Conservation (phyloP, 2,329 filamentous ascomycete genomes). For the Xylaria sp. region DNA sequence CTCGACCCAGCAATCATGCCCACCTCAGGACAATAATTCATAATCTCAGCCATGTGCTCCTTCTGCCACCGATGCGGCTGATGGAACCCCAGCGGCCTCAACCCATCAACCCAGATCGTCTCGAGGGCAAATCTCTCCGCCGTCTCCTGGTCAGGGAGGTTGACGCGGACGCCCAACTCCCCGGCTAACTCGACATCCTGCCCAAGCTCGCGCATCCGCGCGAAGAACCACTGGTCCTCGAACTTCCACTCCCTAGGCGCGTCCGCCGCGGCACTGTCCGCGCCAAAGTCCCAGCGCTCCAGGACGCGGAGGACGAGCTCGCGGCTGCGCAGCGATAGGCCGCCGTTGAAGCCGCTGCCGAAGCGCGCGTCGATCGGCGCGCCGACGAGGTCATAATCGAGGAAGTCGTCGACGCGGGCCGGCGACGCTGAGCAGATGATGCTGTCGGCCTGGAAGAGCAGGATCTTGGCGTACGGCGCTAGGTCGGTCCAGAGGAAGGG, state of each 20-base stretch:
- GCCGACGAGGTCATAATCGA: slow-evolving; percentile 52
- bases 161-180: slow-evolving; percentile 18
- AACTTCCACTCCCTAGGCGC: slow-evolving; percentile 38
- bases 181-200: slow-evolving; percentile 4
- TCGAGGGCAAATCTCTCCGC: slow-evolving; percentile 49
- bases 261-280: slow-evolving; percentile 38
- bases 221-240: slow-evolving; percentile 51
- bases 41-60: slow-evolving; percentile 44
- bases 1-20: slow-evolving; percentile 39
- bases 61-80: slow-evolving; percentile 43
- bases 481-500: slow-evolving; percentile 55
- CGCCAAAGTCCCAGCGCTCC: slow-evolving; percentile 35
- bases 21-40: slow-evolving; percentile 49
- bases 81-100: slow-evolving; percentile 48
- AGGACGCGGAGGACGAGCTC: slow-evolving; percentile 43
- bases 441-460: slow-evolving; percentile 55
- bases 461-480: slow-evolving; percentile 49
- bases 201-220: slow-evolving; percentile 16
- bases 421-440: slow-evolving; percentile 51
- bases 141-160: slow-evolving; percentile 44
- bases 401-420: slow-evolving; percentile 51
- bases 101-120: slow-evolving; percentile 46
- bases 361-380: slow-evolving; percentile 46
- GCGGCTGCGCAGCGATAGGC: slow-evolving; percentile 49
- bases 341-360: slow-evolving; percentile 49